Evolutionary conservation across 1,139 yeast species (phyloP).

Genomic region (Kurtzmaniella quercitrusa): DNA sequence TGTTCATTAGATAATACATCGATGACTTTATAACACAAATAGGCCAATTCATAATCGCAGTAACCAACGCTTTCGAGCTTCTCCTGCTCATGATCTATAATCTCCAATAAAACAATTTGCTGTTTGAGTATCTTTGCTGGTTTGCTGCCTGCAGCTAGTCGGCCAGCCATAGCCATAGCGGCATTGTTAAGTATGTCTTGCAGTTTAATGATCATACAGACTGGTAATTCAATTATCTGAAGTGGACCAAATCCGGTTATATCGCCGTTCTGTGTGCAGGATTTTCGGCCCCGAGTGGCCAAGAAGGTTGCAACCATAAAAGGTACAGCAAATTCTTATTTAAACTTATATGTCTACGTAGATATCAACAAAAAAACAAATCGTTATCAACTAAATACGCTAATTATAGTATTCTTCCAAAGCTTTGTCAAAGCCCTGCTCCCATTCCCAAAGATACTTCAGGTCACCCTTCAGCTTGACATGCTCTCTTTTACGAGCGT

Average conservation of each 20-base stretch:
- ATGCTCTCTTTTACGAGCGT: conserved; percentile 52
- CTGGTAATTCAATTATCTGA: not conserved
- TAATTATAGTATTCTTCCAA: conserved; percentile 26
- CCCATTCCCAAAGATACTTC: conserved; percentile 78
- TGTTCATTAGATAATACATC: conserved; percentile 4
- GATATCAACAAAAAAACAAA: too few relatives aligned
- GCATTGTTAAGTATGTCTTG: conserved; percentile 1
- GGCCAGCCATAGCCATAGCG: conserved; percentile 3
- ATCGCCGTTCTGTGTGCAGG: not conserved
- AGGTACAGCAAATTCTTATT: not conserved
- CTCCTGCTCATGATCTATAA: conserved; percentile 29
- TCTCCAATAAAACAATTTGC: conserved; percentile 33
- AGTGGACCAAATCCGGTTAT: not conserved
- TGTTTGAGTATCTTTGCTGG: conserved; percentile 19
- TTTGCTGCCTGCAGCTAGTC: conserved; percentile 5
- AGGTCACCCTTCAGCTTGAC: conserved; percentile 50
- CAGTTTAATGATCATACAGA: not conserved
- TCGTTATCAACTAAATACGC: too few relatives aligned
- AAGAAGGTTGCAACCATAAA: not conserved
- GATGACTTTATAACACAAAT: conserved; percentile 20
- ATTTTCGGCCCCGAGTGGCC: not conserved
- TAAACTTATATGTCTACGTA: too few relatives aligned
- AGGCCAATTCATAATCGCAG: conserved; percentile 40
- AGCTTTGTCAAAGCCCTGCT: conserved; percentile 75
- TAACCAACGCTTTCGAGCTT: conserved; percentile 24